These are phyloP conservation scores for Pythium vanterpoolii DNA, from an alignment of 352 stramenopile genomes.

Conservation along the genomic window DNA sequence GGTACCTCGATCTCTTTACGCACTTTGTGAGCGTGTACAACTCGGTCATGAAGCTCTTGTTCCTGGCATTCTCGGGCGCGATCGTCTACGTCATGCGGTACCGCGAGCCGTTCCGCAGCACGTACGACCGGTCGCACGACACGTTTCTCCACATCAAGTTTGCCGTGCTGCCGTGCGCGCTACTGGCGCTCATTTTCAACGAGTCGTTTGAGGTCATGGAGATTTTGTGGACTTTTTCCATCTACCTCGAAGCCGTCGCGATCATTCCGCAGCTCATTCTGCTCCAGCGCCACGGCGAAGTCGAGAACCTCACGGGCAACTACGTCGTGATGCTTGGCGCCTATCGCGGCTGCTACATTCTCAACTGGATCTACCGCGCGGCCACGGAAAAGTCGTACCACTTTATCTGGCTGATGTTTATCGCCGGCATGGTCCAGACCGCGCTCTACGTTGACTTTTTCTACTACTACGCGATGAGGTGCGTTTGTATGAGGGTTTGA, in stretches of 20 bases:
- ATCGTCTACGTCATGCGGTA: slow-evolving; percentile 99
- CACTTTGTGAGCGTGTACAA: slow-evolving; percentile 97
- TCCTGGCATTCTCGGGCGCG: slow-evolving; percentile 94
- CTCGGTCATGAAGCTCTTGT: slow-evolving; percentile 98
- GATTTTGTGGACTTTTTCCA: slow-evolving; percentile 99
- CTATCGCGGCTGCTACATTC: slow-evolving; percentile 98
- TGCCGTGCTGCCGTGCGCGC: slow-evolving; percentile 92
- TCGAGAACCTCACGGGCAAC: slow-evolving; percentile 99
- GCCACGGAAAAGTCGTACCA: slow-evolving; percentile 95
- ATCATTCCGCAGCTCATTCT: slow-evolving; percentile 99
- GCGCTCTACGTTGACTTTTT: slow-evolving; percentile 99
- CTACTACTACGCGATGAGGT: slow-evolving; percentile 98
- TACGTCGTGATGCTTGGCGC: slow-evolving; percentile 99
- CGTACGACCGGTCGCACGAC: slow-evolving; percentile 99
- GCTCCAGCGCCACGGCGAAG: slow-evolving; percentile 97
- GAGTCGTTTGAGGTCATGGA: slow-evolving; percentile 89
- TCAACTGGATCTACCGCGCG: slow-evolving; percentile 99
- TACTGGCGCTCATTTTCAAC: slow-evolving; percentile 96
- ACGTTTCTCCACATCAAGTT: slow-evolving; percentile 99
- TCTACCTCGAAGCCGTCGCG: slow-evolving; percentile 98
- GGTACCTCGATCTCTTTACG: slow-evolving; percentile 98
- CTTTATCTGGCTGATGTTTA: slow-evolving; percentile 98
- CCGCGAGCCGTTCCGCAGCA: slow-evolving; percentile 95
- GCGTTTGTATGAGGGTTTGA: background rate
- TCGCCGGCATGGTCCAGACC: slow-evolving; percentile 98